These are phyloP conservation scores for Salix viminalis DNA, from an alignment of 345 rosid species.

Conservation along the genomic window DNA sequence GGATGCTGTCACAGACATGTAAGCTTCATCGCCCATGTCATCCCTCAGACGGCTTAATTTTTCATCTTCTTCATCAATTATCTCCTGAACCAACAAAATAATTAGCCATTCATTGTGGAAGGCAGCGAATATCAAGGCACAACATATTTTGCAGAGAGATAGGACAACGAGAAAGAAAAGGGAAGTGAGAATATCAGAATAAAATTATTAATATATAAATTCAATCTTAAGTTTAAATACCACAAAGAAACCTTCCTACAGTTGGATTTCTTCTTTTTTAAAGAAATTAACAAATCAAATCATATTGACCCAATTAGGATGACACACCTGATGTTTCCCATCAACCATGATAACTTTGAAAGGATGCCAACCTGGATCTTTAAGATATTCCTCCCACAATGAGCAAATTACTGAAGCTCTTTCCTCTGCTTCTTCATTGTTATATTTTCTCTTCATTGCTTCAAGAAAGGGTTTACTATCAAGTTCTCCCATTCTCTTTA, in stretches of 20 bases:
- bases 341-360: slow-evolving; percentile 50
- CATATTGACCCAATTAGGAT: background rate
- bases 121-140: background rate
- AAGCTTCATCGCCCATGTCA: slow-evolving; percentile 57
- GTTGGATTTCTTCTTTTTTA: background rate
- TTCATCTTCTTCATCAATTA: slow-evolving; percentile 62
- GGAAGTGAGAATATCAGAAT: background rate
- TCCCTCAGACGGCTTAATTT: slow-evolving; percentile 51
- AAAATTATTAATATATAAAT: background rate
- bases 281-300: background rate
- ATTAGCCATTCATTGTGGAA: slow-evolving; percentile 1
- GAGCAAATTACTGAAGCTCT: slow-evolving; percentile 74
- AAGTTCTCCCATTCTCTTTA: slow-evolving; percentile 97
- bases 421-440: slow-evolving; percentile 64
- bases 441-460: slow-evolving; percentile 69
- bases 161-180: background rate
- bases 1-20: slow-evolving; percentile 54
- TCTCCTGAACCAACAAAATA: slow-evolving; percentile 44
- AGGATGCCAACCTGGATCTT: slow-evolving; percentile 97
- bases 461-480: slow-evolving; percentile 66
- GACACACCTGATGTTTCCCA: slow-evolving; percentile 57
- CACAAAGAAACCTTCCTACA: background rate
- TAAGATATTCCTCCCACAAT: slow-evolving; percentile 88
- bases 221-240: background rate
- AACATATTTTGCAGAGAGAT: background rate